Percentiles rank a stretch among this genome's conserved stretches.
Evolutionary conservation across 768 basidiomycete genomes (phyloP).

Genomic region (Mycena kentingensis): DNA sequence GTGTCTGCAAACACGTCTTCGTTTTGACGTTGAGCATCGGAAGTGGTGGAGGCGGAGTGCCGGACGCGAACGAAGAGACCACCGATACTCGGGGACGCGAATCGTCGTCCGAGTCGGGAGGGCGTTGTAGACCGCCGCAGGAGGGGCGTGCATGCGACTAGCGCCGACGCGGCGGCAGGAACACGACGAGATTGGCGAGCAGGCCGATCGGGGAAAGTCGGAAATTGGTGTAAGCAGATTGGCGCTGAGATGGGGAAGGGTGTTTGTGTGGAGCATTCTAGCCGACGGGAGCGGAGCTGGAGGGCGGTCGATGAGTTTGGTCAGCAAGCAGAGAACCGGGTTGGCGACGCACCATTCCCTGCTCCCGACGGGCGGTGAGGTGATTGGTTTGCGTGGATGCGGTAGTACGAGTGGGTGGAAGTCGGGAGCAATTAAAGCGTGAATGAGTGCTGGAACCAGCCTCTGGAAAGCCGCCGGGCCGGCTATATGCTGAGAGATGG

Average conservation of each 20-base stretch:
- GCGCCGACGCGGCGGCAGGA: constrained; percentile 50
- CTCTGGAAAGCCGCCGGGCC: too few species aligned
- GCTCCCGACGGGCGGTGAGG: too few species aligned
- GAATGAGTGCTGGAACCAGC: too few species aligned
- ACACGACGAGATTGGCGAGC: constrained; percentile 69
- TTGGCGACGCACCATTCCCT: too few species aligned
- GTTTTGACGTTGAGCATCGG: constrained; percentile 61
- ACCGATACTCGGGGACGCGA: constrained; percentile 34
- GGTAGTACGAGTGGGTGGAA: too few species aligned
- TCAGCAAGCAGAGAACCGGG: too few species aligned
- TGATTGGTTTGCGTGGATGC: too few species aligned
- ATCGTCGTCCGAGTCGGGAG: constrained; percentile 49
- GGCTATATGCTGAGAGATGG: too few species aligned
- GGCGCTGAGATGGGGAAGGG: constrained; percentile 65
- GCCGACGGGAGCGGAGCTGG: too few species aligned
- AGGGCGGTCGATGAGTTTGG: too few species aligned
- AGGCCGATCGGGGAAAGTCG: constrained; percentile 54
- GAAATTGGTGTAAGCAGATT: constrained; percentile 35
- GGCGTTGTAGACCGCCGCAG: constrained; percentile 51
- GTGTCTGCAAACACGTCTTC: constrained; percentile 58
- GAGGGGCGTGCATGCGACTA: constrained; percentile 57
- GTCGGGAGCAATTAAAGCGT: too few species aligned
- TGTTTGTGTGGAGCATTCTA: constrained; percentile 59
- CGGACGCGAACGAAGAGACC: constrained; percentile 38
- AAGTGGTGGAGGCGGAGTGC: constrained; percentile 24